A percentile compares a stretch with the other conserved stretches of the same genome.
Evolutionary conservation across 169 alveolate genomes (phyloP).

Genomic region (Perkinsus chesapeaki): DNA sequence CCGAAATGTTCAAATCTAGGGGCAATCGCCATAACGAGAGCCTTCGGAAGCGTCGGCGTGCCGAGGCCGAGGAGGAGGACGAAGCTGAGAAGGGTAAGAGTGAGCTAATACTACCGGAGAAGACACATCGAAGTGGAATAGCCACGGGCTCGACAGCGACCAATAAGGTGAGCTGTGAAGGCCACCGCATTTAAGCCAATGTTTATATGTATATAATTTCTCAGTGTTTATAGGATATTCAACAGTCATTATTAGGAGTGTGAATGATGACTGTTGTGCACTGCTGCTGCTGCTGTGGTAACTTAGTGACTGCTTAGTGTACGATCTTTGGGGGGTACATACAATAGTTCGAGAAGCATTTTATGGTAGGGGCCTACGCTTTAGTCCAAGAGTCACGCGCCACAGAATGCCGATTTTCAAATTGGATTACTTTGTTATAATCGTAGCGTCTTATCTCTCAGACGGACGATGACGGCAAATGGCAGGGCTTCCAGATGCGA

Average conservation of each 20-base stretch:
- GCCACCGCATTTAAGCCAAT: too few relatives aligned
- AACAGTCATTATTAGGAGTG: too few relatives aligned
- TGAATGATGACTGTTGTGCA: neutral
- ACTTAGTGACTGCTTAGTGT: too few relatives aligned
- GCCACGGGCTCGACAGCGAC: neutral
- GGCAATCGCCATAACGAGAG: neutral
- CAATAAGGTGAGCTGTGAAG: neutral
- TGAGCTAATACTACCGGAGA: neutral
- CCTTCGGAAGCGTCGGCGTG: neutral
- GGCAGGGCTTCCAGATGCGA: neutral
- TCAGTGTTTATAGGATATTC: too few relatives aligned
- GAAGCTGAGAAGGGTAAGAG: neutral
- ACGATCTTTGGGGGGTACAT: too few relatives aligned
- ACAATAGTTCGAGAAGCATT: too few relatives aligned
- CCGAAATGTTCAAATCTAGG: neutral
- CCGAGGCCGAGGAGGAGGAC: neutral
- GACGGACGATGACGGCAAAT: neutral
- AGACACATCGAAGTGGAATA: neutral
- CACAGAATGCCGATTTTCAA: too few relatives aligned
- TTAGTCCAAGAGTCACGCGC: too few relatives aligned
- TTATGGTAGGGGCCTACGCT: too few relatives aligned
- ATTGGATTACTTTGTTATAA: neutral
- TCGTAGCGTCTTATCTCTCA: neutral
- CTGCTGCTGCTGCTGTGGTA: neutral
- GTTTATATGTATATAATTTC: too few relatives aligned